These are phyloP conservation scores for Hygrocybe punicea DNA, from an alignment of 768 basidiomycete species.

Conservation along the genomic window DNA sequence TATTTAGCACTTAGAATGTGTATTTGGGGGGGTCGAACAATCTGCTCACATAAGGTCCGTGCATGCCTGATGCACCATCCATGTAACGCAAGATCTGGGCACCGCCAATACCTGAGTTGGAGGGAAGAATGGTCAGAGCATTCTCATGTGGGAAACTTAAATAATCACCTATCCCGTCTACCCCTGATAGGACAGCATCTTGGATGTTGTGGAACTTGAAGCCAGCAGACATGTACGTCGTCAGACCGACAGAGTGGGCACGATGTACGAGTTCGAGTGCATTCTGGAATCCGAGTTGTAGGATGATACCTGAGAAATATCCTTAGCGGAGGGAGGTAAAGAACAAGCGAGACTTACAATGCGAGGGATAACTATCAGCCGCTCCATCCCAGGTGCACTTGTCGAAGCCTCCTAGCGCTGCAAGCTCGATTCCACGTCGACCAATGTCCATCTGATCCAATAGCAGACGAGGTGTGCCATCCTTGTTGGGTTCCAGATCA, in stretches of 20 bases:
- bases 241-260: neutral
- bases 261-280: neutral
- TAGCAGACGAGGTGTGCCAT: neutral
- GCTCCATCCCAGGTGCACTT: neutral
- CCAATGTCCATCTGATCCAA: neutral
- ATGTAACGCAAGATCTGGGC: neutral
- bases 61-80: neutral
- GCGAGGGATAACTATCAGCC: neutral
- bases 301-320: neutral
- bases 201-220: neutral
- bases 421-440: neutral
- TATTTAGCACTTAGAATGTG: neutral
- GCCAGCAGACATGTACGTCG: neutral
- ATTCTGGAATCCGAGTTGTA: neutral
- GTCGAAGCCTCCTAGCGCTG: neutral
- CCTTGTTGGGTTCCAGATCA: neutral
- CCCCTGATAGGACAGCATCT: neutral
- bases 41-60: neutral
- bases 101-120: neutral
- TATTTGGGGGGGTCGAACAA: neutral
- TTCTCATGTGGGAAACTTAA: neutral
- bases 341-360: neutral
- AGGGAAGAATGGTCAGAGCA: neutral
- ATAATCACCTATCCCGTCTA: neutral
- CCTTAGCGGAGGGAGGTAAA: neutral